Evolutionary conservation across 164 flowering plant species (phyloP), one percentile per base, ranked within the genome.

Genomic region (Malania oleifera): DNA sequence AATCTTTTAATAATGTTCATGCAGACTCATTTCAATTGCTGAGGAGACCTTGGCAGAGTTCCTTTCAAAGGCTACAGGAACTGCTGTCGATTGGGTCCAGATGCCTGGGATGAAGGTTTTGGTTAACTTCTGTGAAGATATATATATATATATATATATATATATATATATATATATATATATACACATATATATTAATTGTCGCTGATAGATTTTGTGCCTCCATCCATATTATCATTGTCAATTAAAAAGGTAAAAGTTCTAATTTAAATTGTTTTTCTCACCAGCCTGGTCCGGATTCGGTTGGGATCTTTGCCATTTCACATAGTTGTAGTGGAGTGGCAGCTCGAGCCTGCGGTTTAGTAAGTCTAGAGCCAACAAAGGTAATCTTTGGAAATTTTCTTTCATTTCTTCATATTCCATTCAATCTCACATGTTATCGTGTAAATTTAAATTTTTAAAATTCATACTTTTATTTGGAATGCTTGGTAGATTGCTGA

Each of bases 61-160:
- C 84, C 87, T 86, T 52, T 79, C 87, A 49, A 83, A 86, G 85
- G 93, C 93, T 76, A 83, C 89, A 60, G 93, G 93, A 83, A 86
- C 89, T 78, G 89, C 89, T 74, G 87, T 83, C 51, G 87, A 83
- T 80, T 86, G 93, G 93, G 84, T 86, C 81, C 93, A 83, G 82
- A 83, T 86, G 87, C 93, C 89, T 70, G 93, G 93, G 82, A 83
- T 86, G 93, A 86, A 86, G 93, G 93, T 86, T 29, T 52, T 50
- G 17, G 8, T 24, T 50, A 13, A 7, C 6, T 24, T 50, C n/a
- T 50, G 53, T 1, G 17, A 45, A 0, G 15, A 45, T 7, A 8
- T 20, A 45, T 45, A 20, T 8, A n/a, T n/a, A n/a, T n/a, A n/a
- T n/a, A n/a, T n/a, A n/a, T n/a, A n/a, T n/a, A n/a, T n/a, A n/a